These are phyloP conservation scores for Aspergillus phoenicis DNA, from an alignment of 2,329 filamentous ascomycete species.

Conservation along the genomic window DNA sequence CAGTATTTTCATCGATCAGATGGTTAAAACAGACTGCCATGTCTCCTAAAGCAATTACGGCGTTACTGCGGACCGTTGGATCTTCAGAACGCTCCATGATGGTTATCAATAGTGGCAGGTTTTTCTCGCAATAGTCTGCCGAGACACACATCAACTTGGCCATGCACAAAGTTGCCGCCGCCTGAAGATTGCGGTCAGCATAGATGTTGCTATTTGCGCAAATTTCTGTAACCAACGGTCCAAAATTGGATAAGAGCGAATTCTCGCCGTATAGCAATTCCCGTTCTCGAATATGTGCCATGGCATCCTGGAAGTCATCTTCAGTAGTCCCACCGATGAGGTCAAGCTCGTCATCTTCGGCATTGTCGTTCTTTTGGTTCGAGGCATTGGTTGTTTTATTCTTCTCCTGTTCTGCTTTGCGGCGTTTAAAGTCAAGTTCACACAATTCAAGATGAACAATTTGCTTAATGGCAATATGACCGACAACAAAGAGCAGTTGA, in stretches of 20 bases:
- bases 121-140: conserved; percentile 91
- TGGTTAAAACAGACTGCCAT: conserved; percentile 99
- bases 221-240: conserved; percentile 87
- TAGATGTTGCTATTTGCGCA: conserved; percentile 94
- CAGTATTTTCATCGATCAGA: conserved; percentile 97
- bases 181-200: conserved; percentile 84
- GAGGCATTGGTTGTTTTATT: conserved; percentile 48
- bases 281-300: conserved; percentile 79
- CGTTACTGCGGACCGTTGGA: conserved; percentile 90
- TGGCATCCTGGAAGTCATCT: conserved; percentile 87
- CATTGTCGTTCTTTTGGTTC: conserved; percentile 54
- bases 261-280: conserved; percentile 81
- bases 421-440: conserved; percentile 94
- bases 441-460: conserved; percentile 98
- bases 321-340: conserved; percentile 96
- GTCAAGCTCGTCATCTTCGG: conserved; percentile 85
- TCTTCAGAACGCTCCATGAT: conserved; percentile 95
- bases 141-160: conserved; percentile 99
- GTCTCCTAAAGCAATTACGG: conserved; percentile 93
- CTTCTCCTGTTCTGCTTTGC: conserved; percentile 65
- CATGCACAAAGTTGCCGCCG: conserved; percentile 88
- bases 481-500: conserved; percentile 90
- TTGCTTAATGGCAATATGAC: conserved; percentile 96
- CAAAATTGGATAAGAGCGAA: conserved; percentile 86
- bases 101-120: conserved; percentile 90